Evolutionary conservation across 2,329 filamentous ascomycete genomes (phyloP), one percentile per base, ranked within the genome.

Genomic region (Aspergillus aculeatinus): DNA sequence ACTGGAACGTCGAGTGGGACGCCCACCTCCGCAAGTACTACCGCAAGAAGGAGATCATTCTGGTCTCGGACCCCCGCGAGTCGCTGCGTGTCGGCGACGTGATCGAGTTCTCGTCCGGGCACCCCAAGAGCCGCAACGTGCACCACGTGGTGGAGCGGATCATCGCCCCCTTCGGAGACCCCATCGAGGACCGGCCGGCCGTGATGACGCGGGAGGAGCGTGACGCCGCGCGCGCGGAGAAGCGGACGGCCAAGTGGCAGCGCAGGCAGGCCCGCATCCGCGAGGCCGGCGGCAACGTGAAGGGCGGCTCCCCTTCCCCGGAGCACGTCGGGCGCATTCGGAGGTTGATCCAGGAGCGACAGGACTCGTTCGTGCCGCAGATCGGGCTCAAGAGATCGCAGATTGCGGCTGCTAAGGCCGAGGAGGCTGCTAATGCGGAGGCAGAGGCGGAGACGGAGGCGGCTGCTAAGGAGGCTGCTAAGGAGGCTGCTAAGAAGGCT

Each of bases 51-150:
- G 74, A 69, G 12, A 68, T 65, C 12, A 74, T 69, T 60, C 63
- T 75, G 7, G 77, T 79, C 1, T 67, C 72, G 1, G 77, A 79
- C 60, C 77, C 77, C 12, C 70, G 66, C 57, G 72, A 79, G 64
- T 78, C 76, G 7, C 69, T 79, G 39, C 75, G 77, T 47, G 71
- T 76, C 44, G 77, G 77, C n/a, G 77, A 79, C 56, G 74, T 79
- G 54, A 76, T 79, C 59, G 75, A 79, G 61, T 79, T 79, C 60
- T 74, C 75, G 57, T 77, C 74, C 7, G 77, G 76, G 1, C 71
- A 67, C 16, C 74, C 73, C 2, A 74, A 75, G 65, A 75, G 74
- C 57, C 72, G 73, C 12, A 66, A 65, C 23, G 76, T 79, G 52
- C 67, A 69, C 16, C 76, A 79, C 59, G 76, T 79, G 4, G 76